phyloP scores from a whole-genome alignment of 2,329 filamentous ascomycete species.

The Amauroascus niger region DNA sequence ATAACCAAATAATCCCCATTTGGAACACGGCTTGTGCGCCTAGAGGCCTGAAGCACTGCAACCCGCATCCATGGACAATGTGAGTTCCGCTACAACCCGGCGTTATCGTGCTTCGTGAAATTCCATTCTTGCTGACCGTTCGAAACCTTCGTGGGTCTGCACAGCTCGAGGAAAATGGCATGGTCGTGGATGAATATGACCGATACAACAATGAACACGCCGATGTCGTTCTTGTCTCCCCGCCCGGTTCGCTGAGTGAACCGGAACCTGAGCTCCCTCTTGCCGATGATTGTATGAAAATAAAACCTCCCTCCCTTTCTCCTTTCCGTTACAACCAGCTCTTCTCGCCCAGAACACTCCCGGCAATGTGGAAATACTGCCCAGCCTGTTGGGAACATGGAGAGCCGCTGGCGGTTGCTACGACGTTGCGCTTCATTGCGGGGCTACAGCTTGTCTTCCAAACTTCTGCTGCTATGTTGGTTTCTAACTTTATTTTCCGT shows the following conservation, averaged over 20 bases:
- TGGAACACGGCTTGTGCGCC: not conserved
- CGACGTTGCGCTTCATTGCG: not conserved
- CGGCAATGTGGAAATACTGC: conserved; percentile 1
- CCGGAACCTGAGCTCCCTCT: conserved; percentile 45
- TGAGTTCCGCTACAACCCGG: conserved; percentile 1
- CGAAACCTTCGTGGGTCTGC: conserved; percentile 22
- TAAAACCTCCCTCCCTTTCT: not conserved
- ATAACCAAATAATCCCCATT: not conserved
- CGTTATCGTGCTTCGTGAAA: not conserved
- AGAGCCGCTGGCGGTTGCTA: not conserved
- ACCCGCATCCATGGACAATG: conserved; percentile 13
- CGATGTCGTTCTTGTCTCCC: conserved; percentile 53
- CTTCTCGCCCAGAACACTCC: not conserved
- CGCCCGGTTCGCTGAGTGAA: conserved; percentile 49
- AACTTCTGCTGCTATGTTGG: not conserved
- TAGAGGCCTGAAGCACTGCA: not conserved
- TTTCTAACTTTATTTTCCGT: not conserved
- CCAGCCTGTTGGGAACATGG: not conserved
- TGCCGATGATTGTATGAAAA: conserved; percentile 49
- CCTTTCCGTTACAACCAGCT: not conserved
- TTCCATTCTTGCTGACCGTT: not conserved
- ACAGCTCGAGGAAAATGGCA: conserved; percentile 44
- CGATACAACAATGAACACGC: conserved; percentile 54
- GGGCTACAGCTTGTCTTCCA: not conserved
- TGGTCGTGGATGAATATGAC: conserved; percentile 50